A percentile compares a stretch with the other conserved stretches of the same genome.
Evolutionary conservation across 139 green algal species (phyloP).

Genomic region (Chlamydomonas sp.): DNA sequence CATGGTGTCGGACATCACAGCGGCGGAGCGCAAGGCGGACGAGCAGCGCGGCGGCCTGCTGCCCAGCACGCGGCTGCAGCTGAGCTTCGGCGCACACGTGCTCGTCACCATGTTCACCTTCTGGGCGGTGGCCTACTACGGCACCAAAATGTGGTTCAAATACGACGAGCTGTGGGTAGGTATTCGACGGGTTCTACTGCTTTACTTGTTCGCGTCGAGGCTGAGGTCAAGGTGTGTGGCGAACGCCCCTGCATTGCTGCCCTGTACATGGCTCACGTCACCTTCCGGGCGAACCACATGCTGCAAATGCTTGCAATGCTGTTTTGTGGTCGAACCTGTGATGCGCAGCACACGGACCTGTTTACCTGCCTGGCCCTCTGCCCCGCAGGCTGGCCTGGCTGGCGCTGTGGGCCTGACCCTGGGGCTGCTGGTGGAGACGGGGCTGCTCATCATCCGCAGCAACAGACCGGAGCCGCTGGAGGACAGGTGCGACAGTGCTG

Average conservation of each 20-base stretch:
- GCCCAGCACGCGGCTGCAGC: slow-evolving; percentile 70
- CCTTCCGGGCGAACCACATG: background rate
- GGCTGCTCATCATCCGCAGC: slow-evolving; percentile 73
- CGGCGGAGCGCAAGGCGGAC: slow-evolving; percentile 54
- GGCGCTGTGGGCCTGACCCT: slow-evolving; percentile 61
- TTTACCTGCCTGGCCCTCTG: background rate
- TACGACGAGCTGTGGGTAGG: slow-evolving; percentile 50
- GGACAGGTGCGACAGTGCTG: slow-evolving; percentile 10
- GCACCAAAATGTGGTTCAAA: slow-evolving; percentile 24
- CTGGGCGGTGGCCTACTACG: slow-evolving; percentile 74
- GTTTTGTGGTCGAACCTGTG: background rate
- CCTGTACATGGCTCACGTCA: background rate
- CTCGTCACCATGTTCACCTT: slow-evolving; percentile 84
- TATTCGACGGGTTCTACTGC: background rate
- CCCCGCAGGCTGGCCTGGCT: slow-evolving; percentile 44
- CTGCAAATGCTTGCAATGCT: too few relatives aligned
- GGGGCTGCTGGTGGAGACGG: slow-evolving; percentile 74
- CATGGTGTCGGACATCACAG: slow-evolving; percentile 60
- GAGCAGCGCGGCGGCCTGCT: slow-evolving; percentile 47
- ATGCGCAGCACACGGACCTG: background rate
- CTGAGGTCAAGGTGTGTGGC: background rate
- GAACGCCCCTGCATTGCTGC: background rate
- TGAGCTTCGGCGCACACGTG: slow-evolving; percentile 82
- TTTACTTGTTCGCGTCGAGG: background rate
- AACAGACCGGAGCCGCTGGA: slow-evolving; percentile 52